These are phyloP conservation scores for Penicillium bialowiezense DNA, from an alignment of 495 filamentous ascomycete genomes.

Conservation along the genomic window DNA sequence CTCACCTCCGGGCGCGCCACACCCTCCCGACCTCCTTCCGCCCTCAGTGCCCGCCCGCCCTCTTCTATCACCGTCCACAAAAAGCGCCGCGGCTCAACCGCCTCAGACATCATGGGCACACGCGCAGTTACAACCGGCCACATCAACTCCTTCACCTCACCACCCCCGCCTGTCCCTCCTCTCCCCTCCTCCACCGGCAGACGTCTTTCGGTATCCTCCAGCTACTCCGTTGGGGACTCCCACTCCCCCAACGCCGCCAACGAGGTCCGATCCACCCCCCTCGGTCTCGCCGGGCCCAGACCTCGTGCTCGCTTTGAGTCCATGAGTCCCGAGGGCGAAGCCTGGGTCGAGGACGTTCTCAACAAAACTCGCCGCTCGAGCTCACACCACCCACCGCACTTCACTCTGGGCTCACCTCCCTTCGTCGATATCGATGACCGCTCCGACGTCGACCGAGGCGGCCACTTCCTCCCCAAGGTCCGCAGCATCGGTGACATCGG, in stretches of 20 bases:
- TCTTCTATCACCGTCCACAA: constrained; percentile 44
- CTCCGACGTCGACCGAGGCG: constrained; percentile 1
- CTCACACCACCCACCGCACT: constrained; percentile 25
- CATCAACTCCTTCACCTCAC: constrained; percentile 31
- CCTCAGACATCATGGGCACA: constrained; percentile 31
- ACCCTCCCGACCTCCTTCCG: constrained; percentile 35
- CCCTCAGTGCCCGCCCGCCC: constrained; percentile 34
- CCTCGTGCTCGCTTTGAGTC: constrained; percentile 42
- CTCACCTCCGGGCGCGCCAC: constrained; percentile 27
- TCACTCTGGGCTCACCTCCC: constrained; percentile 5
- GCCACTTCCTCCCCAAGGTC: constrained; percentile 28
- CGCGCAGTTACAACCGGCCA: constrained; percentile 29
- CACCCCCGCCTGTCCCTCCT: constrained; percentile 22
- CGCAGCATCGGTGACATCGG: constrained; percentile 44
- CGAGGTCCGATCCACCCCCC: constrained; percentile 32
- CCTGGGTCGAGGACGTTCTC: constrained; percentile 49
- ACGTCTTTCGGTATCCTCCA: constrained; percentile 40
- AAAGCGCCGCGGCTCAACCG: constrained; percentile 36
- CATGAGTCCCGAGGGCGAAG: constrained; percentile 51
- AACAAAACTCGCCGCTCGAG: constrained; percentile 41
- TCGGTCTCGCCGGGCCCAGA: constrained; percentile 49
- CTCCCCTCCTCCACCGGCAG: constrained; percentile 20
- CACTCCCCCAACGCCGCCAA: constrained; percentile 21
- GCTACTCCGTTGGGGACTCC: constrained; percentile 30
- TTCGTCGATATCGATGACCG: constrained; percentile 9